These are phyloP conservation scores for Podila epigama DNA, from an alignment of 192 early-diverging fungal genomes.

Conservation along the genomic window DNA sequence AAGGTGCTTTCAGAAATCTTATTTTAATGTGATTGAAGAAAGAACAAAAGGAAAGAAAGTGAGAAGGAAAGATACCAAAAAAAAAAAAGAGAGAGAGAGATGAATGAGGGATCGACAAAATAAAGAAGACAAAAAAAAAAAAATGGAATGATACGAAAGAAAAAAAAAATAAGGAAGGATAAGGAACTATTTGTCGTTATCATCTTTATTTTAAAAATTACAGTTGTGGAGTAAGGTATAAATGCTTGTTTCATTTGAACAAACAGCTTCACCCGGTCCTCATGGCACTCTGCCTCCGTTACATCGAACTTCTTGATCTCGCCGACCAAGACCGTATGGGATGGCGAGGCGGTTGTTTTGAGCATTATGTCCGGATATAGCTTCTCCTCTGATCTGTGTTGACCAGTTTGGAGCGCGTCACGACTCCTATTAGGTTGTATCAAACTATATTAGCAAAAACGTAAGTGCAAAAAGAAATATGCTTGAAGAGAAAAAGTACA, in stretches of 20 bases:
- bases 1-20: neutral
- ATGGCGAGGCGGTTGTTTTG: neutral
- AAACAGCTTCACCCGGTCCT: neutral
- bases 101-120: neutral
- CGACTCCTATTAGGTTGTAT: neutral
- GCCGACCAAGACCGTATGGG: neutral
- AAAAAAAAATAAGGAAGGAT: constrained; percentile 2
- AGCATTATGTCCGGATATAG: neutral
- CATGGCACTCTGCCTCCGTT: neutral
- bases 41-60: neutral
- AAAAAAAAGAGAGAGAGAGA: neutral
- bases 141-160: neutral
- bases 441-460: too few relatives aligned
- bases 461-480: too few relatives aligned
- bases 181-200: neutral
- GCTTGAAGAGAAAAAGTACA: too few relatives aligned
- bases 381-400: neutral
- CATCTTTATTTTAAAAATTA: neutral
- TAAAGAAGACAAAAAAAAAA: neutral
- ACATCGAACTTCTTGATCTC: neutral
- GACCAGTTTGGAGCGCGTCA: neutral
- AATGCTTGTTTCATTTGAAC: neutral
- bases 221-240: neutral
- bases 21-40: neutral
- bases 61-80: constrained; percentile 12